Evolutionary conservation across 108 stramenopile species (phyloP), one percentile per base, ranked within the genome.

Genomic region (Epithemia pelagica): DNA sequence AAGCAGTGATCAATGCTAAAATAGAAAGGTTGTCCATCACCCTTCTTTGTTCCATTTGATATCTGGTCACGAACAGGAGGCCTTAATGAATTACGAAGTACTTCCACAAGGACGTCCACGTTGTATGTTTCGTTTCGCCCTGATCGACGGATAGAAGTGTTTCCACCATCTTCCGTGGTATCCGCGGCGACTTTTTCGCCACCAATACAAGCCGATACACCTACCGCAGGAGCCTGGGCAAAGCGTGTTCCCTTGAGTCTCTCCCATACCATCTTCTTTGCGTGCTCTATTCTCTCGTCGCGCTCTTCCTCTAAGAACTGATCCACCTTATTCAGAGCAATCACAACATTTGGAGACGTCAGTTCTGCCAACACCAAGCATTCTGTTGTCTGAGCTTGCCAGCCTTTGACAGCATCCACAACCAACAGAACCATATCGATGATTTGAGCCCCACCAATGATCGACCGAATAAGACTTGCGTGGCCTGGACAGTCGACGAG

Each of bases 401-500:
- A 94, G 46, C 98, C 97, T 72, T 97, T 97, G 68, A 82, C 94
- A 24, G 95, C 96, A 74, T 98, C 98, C 3, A 99, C 92, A 3
- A 99, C 95, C 32, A 99, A 80, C 10, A 99, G 51, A 30, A 98
- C 92, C 80, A 95, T 83, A 64, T 95, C 91, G 72, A 99, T 97
- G 64, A 98, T 99, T 70, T 96, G 95, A 8, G 96, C 93, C 26
- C 97, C 97, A 20, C 97, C 98, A 52, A 99, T 99, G 51, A 99
- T 98, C 28, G 97, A 98, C 32, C 99, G 88, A 54, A 99, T 98
- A 55, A 99, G 75, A 21, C 87, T 90, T 2, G 98, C 96, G 62
- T 99, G 99, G 0, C 99, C 99, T 0, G 99, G 99, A 76, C 98
- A 99, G 81, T 99, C 96, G n/a, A 96, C 96, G 22, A 97, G 80